Evolutionary conservation across 805 yeast genomes (phyloP), one percentile per base, ranked within the genome.

Genomic region (Pichia californica): DNA sequence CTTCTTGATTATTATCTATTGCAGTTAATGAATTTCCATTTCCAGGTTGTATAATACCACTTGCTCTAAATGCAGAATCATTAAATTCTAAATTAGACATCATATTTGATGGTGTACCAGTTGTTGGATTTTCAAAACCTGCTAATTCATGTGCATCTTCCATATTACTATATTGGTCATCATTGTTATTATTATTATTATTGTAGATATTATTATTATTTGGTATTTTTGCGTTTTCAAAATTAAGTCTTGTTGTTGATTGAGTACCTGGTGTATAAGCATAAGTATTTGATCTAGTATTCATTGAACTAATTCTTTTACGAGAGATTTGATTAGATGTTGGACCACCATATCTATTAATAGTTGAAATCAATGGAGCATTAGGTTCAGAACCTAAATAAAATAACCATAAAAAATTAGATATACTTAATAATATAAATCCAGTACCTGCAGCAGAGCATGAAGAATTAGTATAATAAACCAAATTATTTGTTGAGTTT

Each of bases 371-470:
- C 9, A 86, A 69, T 28, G 95, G 91, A n/a, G 94, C 81, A 40
- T 85, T 85, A 42, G 86, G 85, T 48, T 91, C 91, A 20, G 94
- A 83, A 25, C 98, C 98, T 59, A 83, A 86, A 64, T 88, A 89
- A 47, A 88, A 69, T 36, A 91, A 70, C 96, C 96, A 93, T 47
- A 85, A 66, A 38, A 89, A 59, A 60, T 93, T 88, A 47, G 87
- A 70, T 62, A 91, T 87, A 15, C 93, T 80, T 36, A 88, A 67
- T 39, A 91, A 68, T 44, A 91, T 85, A 52, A 86, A 83, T 7
- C 99, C 98, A 0, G 98, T 96, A 3, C 95, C 85, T 7, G 95
- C 89, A 21, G 96, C 94, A 40, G 85, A 84, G 47, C 76, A 71
- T 14, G 82, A 76, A 0, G 93, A 70, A 16, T 76, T 73, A 20